Conservation (phyloP, 1,284 basidiomycete genomes). For the Porodaedalea pini region DNA sequence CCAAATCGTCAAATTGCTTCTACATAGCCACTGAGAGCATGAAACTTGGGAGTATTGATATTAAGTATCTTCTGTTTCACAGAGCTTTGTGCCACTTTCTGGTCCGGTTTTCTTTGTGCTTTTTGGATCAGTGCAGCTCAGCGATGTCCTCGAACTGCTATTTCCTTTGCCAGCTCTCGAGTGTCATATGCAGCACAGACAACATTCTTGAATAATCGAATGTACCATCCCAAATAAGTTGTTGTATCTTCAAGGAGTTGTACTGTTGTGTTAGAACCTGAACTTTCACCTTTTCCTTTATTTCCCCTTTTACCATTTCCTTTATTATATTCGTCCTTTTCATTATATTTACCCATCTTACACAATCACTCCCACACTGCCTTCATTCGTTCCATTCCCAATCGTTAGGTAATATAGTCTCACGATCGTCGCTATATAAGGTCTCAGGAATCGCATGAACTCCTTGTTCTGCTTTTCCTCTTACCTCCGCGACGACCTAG, state of each 20-base stretch:
- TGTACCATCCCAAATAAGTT: slow-evolving; percentile 25
- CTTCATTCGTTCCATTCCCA: too few species aligned
- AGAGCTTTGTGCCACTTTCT: not conserved
- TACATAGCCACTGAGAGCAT: slow-evolving; percentile 33
- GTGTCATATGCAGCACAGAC: slow-evolving; percentile 26
- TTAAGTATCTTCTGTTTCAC: slow-evolving; percentile 25
- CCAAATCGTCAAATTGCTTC: slow-evolving; percentile 30
- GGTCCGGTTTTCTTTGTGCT: not conserved
- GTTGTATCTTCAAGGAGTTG: slow-evolving; percentile 25
- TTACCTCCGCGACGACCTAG: too few species aligned
- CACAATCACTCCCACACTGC: too few species aligned
- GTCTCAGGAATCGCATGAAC: too few species aligned
- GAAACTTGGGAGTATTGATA: slow-evolving; percentile 33
- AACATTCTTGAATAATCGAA: slow-evolving; percentile 25
- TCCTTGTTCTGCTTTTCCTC: too few species aligned
- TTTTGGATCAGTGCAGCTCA: not conserved
- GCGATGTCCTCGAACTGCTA: not conserved
- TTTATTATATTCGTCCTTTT: too few species aligned
- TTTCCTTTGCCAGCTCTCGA: slow-evolving; percentile 23
- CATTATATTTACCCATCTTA: too few species aligned
- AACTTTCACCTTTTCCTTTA: too few species aligned
- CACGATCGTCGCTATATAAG: too few species aligned
- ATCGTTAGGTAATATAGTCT: too few species aligned
- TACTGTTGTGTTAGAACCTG: too few species aligned
- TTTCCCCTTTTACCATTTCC: too few species aligned